Base-by-base conservation (phyloP, 2,329 filamentous ascomycete species). In the Colletotrichum siamense region DNA sequence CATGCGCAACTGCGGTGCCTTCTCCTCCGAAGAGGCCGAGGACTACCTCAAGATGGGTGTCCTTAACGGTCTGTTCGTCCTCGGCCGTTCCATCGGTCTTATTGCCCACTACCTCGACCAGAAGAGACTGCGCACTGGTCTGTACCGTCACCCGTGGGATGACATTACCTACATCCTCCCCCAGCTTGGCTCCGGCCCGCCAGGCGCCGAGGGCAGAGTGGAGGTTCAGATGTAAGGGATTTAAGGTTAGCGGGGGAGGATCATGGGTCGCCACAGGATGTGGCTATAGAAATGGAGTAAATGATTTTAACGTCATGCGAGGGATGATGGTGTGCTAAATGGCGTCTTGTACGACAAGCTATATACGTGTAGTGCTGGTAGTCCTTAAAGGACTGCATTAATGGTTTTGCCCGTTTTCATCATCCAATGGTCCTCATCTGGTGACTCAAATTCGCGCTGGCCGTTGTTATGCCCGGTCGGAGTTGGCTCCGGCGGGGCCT, bases 81-180 rank as follows among this genome's bases (percentile, higher is more conserved):
- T 99, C 77, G 97, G 97, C 84, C 95, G 97, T 85, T 95, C 93
- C 87, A 99, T 99, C 84, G 97, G 97, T 95, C 92, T 99, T 81
- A 99, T 99, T 94, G 97, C 97, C 84, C 97, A 99, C 89, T 99
- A 96, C 92, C 94, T 99, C 83, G 97, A 99, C 90, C 97, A 99
- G 93, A 99, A 99, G 96, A 94, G 97, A 88, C 92, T 99, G 87
- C 95, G 96, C 83, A 99, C 97, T 84, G 97, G 97, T 86, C 93
- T 99, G 80, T 99, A 99, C 95, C 95, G 97, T 86, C 96, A 98
- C 92, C 97, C 97, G 85, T 99, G 97, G 97, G 97, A 98, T 86
- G 96, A 98, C 87, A 98, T 98, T 85, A 98, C 96, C 80, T 98
- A 98, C 89, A 92, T 98, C 81, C 93, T 98, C 81, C 96, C 96